These are phyloP conservation scores for Daldinia childiae DNA, from an alignment of 495 filamentous ascomycete genomes.

Conservation along the genomic window DNA sequence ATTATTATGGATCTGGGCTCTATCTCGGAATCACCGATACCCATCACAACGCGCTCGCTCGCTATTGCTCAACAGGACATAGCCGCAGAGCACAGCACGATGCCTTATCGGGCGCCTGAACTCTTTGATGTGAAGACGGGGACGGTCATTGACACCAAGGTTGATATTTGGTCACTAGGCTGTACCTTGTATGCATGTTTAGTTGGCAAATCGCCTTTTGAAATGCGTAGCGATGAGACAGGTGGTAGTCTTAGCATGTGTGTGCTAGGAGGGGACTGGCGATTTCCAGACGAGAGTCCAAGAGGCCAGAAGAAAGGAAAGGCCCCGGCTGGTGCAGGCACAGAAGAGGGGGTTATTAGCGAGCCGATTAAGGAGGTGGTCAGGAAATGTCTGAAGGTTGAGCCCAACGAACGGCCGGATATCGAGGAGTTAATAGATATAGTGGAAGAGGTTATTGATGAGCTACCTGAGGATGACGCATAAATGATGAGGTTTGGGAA, in stretches of 20 bases:
- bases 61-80: constrained; percentile 92
- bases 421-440: constrained; percentile 87
- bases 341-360: constrained; percentile 63
- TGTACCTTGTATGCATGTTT: constrained; percentile 96
- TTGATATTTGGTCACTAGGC: constrained; percentile 97
- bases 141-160: constrained; percentile 91
- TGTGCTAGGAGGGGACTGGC: constrained; percentile 90
- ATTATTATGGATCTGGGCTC: constrained; percentile 99
- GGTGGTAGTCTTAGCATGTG: constrained; percentile 92
- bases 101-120: constrained; percentile 98
- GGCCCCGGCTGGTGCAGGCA: constrained; percentile 49
- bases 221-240: constrained; percentile 93
- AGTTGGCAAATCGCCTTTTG: constrained; percentile 95
- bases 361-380: constrained; percentile 85
- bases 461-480: constrained; percentile 75
- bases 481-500: constrained; percentile 8
- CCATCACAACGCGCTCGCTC: constrained; percentile 91
- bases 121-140: constrained; percentile 98
- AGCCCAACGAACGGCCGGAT: constrained; percentile 89
- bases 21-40: constrained; percentile 83
- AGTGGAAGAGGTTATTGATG: constrained; percentile 77
- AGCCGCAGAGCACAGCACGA: constrained; percentile 94
- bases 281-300: constrained; percentile 84
- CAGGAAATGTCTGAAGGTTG: constrained; percentile 87
- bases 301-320: constrained; percentile 66